Evolutionary conservation across 768 basidiomycete species (phyloP), one percentile per base, ranked within the genome.

Genomic region (Termitomyces sp.): DNA sequence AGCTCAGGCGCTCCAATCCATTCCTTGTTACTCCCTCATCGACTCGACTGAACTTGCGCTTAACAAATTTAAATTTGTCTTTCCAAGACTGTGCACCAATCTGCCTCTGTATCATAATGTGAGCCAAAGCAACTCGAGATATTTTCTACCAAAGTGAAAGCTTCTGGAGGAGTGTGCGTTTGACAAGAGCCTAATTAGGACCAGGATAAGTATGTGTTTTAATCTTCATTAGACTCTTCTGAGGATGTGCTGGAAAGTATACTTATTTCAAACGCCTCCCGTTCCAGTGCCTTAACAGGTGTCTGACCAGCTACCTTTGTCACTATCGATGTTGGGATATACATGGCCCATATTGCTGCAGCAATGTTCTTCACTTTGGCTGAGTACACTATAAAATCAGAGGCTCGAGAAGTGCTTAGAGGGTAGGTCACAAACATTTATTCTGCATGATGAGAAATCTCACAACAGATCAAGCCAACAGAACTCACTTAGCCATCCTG

Each of bases 261-360:
- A 84, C n/a, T n/a, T n/a, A n/a, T 83, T 66, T 99, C 97, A 69
- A 97, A 98, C 0, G 97, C 96, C 2, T 73, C 82, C 64, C 83
- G 87, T 71, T 99, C 97, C 0, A 97, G 97, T 0, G 94, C 92
- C 71, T 99, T 99, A 49, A 98, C 96, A 1, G 93, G 95, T 0
- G 96, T 99, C 73, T 99, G 96, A 1, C 96, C 97, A 0, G 94
- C 86, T 32, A 99, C 96, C 75, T 97, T 98, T 0, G 96, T 98
- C n/a, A n/a, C n/a, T n/a, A n/a, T n/a, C n/a, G n/a, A n/a, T n/a
- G n/a, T n/a, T n/a, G n/a, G n/a, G n/a, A n/a, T n/a, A n/a, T n/a
- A n/a, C n/a, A n/a, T n/a, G n/a, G n/a, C n/a, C n/a, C n/a, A n/a
- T n/a, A n/a, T n/a, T n/a, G n/a, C n/a, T n/a, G n/a, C n/a, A n/a